A percentile compares a stretch with the other conserved stretches of the same genome.
phyloP scores from a whole-genome alignment of 78 protist species.

The Cyanophora paradoxa region DNA sequence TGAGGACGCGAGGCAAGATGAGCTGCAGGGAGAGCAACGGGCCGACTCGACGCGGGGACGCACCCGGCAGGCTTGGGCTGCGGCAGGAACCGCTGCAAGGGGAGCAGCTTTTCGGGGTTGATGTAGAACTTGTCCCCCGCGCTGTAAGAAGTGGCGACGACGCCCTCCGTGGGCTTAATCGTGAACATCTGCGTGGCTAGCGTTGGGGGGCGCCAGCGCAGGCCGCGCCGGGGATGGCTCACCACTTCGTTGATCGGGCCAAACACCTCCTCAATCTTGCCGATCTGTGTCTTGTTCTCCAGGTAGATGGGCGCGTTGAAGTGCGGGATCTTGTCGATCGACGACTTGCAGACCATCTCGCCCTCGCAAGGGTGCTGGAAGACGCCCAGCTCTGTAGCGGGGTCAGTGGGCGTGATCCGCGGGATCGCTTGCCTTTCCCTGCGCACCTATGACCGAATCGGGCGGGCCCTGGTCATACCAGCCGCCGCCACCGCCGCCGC shows the following conservation, averaged over 20 bases:
- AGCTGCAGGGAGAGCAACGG: too few relatives aligned
- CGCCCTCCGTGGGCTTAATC: conserved; percentile 36
- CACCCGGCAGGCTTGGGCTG: conserved; percentile 22
- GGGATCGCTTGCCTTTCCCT: background rate
- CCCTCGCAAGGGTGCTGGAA: conserved; percentile 48
- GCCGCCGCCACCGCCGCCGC: background rate
- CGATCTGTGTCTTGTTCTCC: conserved; percentile 51
- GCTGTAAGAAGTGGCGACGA: conserved; percentile 45
- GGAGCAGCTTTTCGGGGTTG: conserved; percentile 43
- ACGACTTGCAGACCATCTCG: conserved; percentile 18
- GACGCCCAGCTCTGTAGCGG: background rate
- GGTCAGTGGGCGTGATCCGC: background rate
- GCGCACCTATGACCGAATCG: background rate
- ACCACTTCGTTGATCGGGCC: conserved; percentile 40
- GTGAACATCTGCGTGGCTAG: background rate
- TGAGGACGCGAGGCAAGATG: too few relatives aligned
- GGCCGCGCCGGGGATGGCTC: background rate
- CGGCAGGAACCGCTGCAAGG: conserved; percentile 45
- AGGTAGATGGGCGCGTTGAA: conserved; percentile 55
- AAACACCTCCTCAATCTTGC: conserved; percentile 57
- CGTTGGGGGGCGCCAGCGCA: background rate
- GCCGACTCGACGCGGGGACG: too few relatives aligned
- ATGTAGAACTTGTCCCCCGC: conserved; percentile 36
- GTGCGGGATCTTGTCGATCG: conserved; percentile 33
- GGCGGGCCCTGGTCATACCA: conserved; percentile 10